A percentile compares a stretch with the other conserved stretches of the same genome.
phyloP scores from a whole-genome alignment of 2,329 filamentous ascomycete genomes.

The Geoglossum cookeanum region DNA sequence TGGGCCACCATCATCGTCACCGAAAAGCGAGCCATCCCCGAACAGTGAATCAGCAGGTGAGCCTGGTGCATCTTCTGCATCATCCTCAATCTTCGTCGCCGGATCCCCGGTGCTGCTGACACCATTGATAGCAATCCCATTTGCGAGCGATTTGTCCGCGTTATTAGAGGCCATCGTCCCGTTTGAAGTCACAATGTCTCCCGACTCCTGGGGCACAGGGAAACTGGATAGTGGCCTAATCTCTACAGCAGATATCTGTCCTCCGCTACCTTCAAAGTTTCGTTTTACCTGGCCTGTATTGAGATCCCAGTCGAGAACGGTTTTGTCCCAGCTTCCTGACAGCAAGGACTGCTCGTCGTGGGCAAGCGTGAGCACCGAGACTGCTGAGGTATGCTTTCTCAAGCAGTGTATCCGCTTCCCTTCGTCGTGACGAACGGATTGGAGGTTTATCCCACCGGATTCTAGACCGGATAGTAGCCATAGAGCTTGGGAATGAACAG shows the following conservation, averaged over 20 bases:
- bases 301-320: conserved; percentile 83
- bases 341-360: conserved; percentile 74
- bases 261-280: conserved; percentile 54
- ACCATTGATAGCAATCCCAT: conserved; percentile 28
- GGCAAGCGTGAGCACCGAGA: conserved; percentile 66
- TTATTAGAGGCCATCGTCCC: conserved; percentile 67
- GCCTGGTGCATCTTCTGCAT: conserved; percentile 31
- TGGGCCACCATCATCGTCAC: conserved; percentile 44
- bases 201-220: conserved; percentile 54
- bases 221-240: conserved; percentile 58
- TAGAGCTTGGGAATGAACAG: conserved; percentile 71
- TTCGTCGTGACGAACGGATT: conserved; percentile 85
- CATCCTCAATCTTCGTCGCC: conserved; percentile 3
- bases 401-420: conserved; percentile 73
- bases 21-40: conserved; percentile 75
- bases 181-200: conserved; percentile 33
- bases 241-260: conserved; percentile 80
- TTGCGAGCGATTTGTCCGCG: conserved; percentile 33
- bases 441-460: conserved; percentile 79
- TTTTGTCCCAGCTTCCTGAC: conserved; percentile 94
- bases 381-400: conserved; percentile 72
- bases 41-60: conserved; percentile 67
- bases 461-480: conserved; percentile 87
- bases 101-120: conserved; percentile 14
- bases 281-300: conserved; percentile 64